These are phyloP conservation scores for Schizochytrium sp. DNA, from an alignment of 108 stramenopile genomes.

Conservation along the genomic window DNA sequence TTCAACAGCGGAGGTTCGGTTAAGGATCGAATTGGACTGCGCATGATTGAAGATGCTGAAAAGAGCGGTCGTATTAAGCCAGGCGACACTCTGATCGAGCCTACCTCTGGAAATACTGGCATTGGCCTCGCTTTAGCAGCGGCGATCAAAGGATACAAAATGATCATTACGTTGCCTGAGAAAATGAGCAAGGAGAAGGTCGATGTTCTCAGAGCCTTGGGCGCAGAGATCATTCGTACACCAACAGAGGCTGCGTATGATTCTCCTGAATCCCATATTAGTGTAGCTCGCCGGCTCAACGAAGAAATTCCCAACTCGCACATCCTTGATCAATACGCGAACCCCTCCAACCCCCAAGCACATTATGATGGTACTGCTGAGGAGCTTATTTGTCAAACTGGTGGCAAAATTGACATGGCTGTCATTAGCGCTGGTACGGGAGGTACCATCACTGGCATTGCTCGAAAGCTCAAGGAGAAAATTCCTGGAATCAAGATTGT, in stretches of 20 bases:
- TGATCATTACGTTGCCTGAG: slow-evolving; percentile 92
- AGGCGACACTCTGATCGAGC: slow-evolving; percentile 93
- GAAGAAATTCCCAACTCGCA: slow-evolving; percentile 87
- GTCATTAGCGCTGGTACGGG: slow-evolving; percentile 71
- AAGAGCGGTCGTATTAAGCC: slow-evolving; percentile 80
- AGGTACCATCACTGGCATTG: slow-evolving; percentile 78
- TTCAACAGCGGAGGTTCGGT: slow-evolving; percentile 88
- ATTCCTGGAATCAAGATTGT: slow-evolving; percentile 82
- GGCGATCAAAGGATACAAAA: slow-evolving; percentile 86
- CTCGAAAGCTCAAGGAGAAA: slow-evolving; percentile 84
- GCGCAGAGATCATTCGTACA: slow-evolving; percentile 90
- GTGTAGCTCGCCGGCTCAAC: slow-evolving; percentile 85
- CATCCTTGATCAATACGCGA: slow-evolving; percentile 90
- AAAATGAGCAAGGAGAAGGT: slow-evolving; percentile 95
- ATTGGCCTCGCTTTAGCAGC: slow-evolving; percentile 91
- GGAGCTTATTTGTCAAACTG: slow-evolving; percentile 83
- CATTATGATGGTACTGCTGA: slow-evolving; percentile 93
- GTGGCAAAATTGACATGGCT: slow-evolving; percentile 85
- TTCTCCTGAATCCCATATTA: slow-evolving; percentile 90
- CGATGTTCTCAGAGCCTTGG: slow-evolving; percentile 89
- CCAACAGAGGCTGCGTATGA: slow-evolving; percentile 89
- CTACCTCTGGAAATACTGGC: slow-evolving; percentile 93
- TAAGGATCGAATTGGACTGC: slow-evolving; percentile 88
- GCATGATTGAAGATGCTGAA: slow-evolving; percentile 74
- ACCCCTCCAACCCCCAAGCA: slow-evolving; percentile 87